Evolutionary conservation across 352 stramenopile genomes (phyloP).

Genomic region (Phytopythium aichiense): DNA sequence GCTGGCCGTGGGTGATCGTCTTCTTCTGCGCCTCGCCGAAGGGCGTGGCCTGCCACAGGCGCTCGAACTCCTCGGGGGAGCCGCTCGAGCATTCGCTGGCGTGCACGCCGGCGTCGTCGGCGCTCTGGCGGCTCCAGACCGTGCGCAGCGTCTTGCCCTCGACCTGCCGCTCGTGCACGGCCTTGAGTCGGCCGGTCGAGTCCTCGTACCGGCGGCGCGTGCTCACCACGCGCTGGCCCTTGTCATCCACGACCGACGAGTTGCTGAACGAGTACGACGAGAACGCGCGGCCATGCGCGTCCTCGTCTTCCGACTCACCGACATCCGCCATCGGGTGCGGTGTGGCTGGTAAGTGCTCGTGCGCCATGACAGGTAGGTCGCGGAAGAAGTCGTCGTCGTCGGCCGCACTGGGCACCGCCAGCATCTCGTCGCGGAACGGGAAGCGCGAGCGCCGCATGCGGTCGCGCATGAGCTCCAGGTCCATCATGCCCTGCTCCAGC

Average conservation of each 20-base stretch:
- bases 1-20: slow-evolving; percentile 19
- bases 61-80: slow-evolving; percentile 44
- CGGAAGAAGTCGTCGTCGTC: slow-evolving; percentile 52
- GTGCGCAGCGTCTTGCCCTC: slow-evolving; percentile 32
- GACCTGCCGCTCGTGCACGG: slow-evolving; percentile 35
- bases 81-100: slow-evolving; percentile 29
- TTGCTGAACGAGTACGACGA: slow-evolving; percentile 48
- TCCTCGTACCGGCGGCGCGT: slow-evolving; percentile 42
- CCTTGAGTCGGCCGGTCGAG: slow-evolving; percentile 42
- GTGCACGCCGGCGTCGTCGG: slow-evolving; percentile 31
- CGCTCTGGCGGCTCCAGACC: slow-evolving; percentile 26
- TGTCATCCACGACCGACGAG: slow-evolving; percentile 34
- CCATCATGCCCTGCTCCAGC: slow-evolving; percentile 44
- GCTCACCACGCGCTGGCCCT: slow-evolving; percentile 26
- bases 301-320: neutral
- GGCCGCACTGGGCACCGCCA: slow-evolving; percentile 15
- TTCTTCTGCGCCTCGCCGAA: slow-evolving; percentile 42
- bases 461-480: slow-evolving; percentile 32
- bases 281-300: slow-evolving; percentile 13
- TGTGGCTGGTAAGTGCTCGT: slow-evolving; percentile 13
- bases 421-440: slow-evolving; percentile 17
- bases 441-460: slow-evolving; percentile 20
- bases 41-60: slow-evolving; percentile 38
- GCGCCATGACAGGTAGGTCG: slow-evolving; percentile 28
- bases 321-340: neutral